phyloP scores from a whole-genome alignment of 129 eudicot genomes.

The Lonicera japonica region DNA sequence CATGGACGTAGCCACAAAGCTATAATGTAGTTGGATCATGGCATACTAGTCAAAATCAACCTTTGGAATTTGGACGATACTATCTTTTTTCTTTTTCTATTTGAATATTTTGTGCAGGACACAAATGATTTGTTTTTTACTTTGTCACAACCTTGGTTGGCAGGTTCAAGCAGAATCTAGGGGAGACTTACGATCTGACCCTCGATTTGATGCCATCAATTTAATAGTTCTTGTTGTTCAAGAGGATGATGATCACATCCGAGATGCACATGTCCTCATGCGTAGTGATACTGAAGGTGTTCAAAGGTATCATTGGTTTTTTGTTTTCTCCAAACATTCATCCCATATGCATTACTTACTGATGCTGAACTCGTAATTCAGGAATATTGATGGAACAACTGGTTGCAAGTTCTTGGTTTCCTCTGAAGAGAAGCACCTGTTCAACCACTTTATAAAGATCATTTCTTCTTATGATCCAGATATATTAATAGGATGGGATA shows the following conservation, averaged over 20 bases:
- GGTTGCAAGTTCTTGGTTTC: conserved; percentile 47
- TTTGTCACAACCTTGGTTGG: conserved; percentile 12
- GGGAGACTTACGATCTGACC: conserved; percentile 86
- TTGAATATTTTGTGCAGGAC: neutral
- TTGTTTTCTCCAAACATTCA: no score
- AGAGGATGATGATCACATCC: conserved; percentile 50
- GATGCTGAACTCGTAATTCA: conserved; percentile 23
- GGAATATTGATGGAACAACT: conserved; percentile 62
- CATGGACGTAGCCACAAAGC: neutral
- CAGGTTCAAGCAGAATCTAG: conserved; percentile 89
- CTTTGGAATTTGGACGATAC: neutral
- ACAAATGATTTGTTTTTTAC: conserved; percentile 6
- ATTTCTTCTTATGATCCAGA: conserved; percentile 67
- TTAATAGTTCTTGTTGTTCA: conserved; percentile 54
- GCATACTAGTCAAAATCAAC: neutral
- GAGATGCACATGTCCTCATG: conserved; percentile 49
- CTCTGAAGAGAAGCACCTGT: conserved; percentile 54
- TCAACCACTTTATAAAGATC: conserved; percentile 50
- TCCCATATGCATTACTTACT: neutral
- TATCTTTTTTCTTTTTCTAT: neutral
- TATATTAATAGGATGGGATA: conserved; percentile 90
- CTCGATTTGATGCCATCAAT: conserved; percentile 78
- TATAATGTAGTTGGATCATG: neutral
- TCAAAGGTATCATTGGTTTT: conserved; percentile 28
- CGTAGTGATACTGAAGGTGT: conserved; percentile 31